A percentile compares a stretch with the other conserved stretches of the same genome.
Evolutionary conservation across 176 grass and related monocot species (phyloP).

Genomic region (Phragmites australis): DNA sequence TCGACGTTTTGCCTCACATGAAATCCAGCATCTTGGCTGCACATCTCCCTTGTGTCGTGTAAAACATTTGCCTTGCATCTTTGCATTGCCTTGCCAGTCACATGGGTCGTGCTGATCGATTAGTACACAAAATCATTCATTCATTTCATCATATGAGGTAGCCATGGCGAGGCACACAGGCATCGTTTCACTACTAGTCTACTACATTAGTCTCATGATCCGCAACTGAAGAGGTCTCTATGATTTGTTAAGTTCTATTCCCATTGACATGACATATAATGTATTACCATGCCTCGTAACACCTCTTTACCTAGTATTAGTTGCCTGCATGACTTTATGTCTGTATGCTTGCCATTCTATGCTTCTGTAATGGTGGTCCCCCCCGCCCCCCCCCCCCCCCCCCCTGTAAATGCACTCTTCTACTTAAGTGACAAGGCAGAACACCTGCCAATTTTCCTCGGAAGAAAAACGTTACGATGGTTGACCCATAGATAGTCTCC

Average conservation of each 20-base stretch:
- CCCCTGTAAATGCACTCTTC: too few species aligned
- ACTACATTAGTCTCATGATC: background rate
- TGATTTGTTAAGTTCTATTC: background rate
- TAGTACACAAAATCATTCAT: background rate
- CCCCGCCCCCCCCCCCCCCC: too few species aligned
- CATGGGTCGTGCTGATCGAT: background rate
- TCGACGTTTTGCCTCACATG: slow-evolving; percentile 60
- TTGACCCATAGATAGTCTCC: too few species aligned
- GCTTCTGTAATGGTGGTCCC: too few species aligned
- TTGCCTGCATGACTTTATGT: background rate
- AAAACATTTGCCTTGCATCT: background rate
- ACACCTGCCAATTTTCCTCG: too few species aligned
- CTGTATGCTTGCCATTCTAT: background rate
- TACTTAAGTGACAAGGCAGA: too few species aligned
- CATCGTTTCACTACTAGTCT: background rate
- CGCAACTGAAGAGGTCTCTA: too few species aligned
- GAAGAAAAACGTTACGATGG: too few species aligned
- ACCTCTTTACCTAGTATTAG: background rate
- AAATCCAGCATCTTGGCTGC: background rate
- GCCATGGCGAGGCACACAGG: background rate
- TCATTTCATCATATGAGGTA: background rate
- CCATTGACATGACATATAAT: background rate
- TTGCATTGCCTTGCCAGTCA: background rate
- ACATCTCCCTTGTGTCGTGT: background rate
- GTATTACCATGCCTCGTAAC: background rate